Conservation (phyloP, 257 asterid genomes). For the Solanum rostratum region DNA sequence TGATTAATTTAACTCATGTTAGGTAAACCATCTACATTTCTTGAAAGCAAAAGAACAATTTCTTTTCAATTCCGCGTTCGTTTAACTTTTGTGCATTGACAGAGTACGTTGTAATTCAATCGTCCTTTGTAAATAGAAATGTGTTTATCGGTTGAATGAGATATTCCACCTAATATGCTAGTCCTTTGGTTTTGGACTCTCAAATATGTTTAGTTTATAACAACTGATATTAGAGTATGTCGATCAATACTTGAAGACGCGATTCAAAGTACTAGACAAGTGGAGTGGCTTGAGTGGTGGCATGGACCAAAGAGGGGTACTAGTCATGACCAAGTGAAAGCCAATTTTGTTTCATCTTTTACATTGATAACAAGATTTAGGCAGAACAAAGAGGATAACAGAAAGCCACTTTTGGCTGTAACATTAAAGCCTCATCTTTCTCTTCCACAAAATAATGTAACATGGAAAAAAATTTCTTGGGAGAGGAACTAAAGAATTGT, state of each 20-base stretch:
- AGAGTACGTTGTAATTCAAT: not conserved
- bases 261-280: too few relatives aligned
- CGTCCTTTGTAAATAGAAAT: not conserved
- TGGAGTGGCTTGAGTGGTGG: too few relatives aligned
- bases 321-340: not conserved
- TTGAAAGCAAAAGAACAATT: not conserved
- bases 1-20: not conserved
- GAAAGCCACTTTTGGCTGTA: conserved; percentile 2
- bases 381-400: not conserved
- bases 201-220: not conserved
- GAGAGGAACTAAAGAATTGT: not conserved
- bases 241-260: not conserved
- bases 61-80: not conserved
- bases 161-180: not conserved
- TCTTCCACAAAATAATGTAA: not conserved
- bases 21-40: not conserved
- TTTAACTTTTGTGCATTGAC: not conserved
- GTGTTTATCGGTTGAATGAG: not conserved
- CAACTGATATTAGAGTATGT: not conserved
- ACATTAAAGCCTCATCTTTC: not conserved
- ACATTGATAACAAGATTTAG: not conserved
- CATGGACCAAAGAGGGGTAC: not conserved
- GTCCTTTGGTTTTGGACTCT: not conserved
- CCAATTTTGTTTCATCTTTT: not conserved
- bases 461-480: not conserved